Base-by-base conservation (phyloP, 1,284 basidiomycete species). In the Boletus holoroseus region DNA sequence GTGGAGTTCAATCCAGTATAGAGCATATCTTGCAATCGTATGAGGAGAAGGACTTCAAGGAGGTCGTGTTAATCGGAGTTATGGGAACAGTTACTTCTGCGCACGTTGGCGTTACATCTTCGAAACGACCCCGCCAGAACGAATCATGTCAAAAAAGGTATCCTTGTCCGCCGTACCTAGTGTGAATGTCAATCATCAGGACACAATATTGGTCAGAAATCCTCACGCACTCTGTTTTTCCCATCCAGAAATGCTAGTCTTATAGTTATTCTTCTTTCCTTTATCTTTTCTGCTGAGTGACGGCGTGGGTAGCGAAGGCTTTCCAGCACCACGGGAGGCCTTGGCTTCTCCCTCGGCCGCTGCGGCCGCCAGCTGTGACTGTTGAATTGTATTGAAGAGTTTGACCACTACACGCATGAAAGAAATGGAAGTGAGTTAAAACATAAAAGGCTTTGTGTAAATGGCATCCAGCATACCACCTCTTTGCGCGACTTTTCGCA, bases 351-450 rank as follows among this genome's bases (percentile, higher is more conserved):
- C 80, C 22, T 73, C 75, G 16, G 74, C 75, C 7, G 66, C 74
- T 15, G 73, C 66, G 1, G 77, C 72, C 6, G 76, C 76, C 7
- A 74, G 68, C 60, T 91, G 88, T 9, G 87, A 81, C 59, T 88
- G 85, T 58, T 90, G 88, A 46, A 91, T 86, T 2, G 78, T 81
- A 61, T 91, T 91, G 71, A 91, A 91, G 12, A 91, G 71, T 60
- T 86, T 83, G 11, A 91, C 87, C 39, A 91, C 88, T 91, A 50
- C 6, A 54, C 18, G 6, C 27, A 40, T 43, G 22, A 47, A 43
- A 40, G 32, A 31, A 38, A 13, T 22, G 7, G 31, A 31, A 24
- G 35, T 57, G 32, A 49, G 39, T 36, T 38, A 31, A 27, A 39
- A 30, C 8, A 30, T 16, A 2, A 12, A 20, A n/a, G 5, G 26